These are phyloP conservation scores for Scheffersomyces lignosus DNA, from an alignment of 805 yeast genomes.

Conservation along the genomic window DNA sequence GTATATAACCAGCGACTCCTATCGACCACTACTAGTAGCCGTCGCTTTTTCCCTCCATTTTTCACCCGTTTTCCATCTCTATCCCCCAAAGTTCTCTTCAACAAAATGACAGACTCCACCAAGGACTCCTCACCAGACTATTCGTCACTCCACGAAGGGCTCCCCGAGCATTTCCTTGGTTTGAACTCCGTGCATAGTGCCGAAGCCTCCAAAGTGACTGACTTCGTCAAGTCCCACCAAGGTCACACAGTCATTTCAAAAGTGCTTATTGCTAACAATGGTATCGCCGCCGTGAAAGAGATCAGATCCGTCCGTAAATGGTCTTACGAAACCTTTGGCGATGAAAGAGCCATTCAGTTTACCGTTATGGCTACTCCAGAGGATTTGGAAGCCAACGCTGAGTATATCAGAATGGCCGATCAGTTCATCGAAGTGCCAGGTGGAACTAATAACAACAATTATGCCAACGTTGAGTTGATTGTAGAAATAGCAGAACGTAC, in stretches of 20 bases:
- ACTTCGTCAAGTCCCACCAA: conserved; percentile 78
- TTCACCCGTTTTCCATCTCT: no score
- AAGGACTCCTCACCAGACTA: conserved; percentile 15
- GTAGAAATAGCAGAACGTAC: conserved; percentile 97
- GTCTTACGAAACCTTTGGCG: conserved; percentile 99
- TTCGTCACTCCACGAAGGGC: conserved; percentile 27
- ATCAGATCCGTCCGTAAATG: conserved; percentile 96
- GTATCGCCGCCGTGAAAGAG: conserved; percentile 99
- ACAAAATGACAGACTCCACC: not conserved
- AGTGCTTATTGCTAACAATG: conserved; percentile 94
- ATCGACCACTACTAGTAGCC: no score
- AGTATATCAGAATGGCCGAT: conserved; percentile 98
- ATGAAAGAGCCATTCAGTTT: conserved; percentile 89
- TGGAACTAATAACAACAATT: conserved; percentile 97
- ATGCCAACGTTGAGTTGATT: conserved; percentile 95
- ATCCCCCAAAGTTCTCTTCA: no score
- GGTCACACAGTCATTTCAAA: conserved; percentile 95
- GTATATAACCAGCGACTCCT: no score
- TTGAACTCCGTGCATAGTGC: conserved; percentile 75
- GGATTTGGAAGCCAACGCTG: conserved; percentile 94
- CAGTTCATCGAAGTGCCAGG: conserved; percentile 98
- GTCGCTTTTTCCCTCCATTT: no score
- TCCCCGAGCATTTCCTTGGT: conserved; percentile 81
- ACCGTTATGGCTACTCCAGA: conserved; percentile 99
- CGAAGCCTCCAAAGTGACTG: conserved; percentile 75